Evolutionary conservation across 345 rosid species (phyloP).

Genomic region (Rhodomyrtus tomentosa): DNA sequence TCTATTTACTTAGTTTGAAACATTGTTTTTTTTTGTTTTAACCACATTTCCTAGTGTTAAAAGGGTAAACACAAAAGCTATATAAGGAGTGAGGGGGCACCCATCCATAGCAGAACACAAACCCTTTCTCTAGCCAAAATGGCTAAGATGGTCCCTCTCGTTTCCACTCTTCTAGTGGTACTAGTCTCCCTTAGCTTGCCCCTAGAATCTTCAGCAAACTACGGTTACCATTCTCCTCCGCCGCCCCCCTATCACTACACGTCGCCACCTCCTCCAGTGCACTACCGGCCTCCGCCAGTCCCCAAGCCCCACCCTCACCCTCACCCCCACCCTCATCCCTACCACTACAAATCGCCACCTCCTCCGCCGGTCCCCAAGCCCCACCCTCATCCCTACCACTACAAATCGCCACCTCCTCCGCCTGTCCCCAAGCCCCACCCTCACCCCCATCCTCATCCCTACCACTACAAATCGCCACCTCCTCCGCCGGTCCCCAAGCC

Average conservation of each 20-base stretch:
- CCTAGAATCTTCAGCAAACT: slow-evolving; percentile 20
- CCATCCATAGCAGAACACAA: slow-evolving; percentile 14
- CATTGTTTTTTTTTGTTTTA: neutral
- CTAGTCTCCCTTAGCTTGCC: slow-evolving; percentile 36
- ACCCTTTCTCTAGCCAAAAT: neutral
- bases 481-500: neutral
- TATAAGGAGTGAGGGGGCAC: slow-evolving; percentile 33
- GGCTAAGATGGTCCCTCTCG: slow-evolving; percentile 30
- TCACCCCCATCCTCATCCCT: neutral
- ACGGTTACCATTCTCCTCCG: slow-evolving; percentile 12
- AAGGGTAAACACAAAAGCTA: slow-evolving; percentile 23
- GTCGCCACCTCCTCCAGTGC: slow-evolving; percentile 17
- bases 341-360: neutral
- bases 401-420: slow-evolving; percentile 26
- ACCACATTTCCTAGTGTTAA: neutral
- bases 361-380: neutral
- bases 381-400: slow-evolving; percentile 6
- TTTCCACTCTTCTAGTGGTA: slow-evolving; percentile 31
- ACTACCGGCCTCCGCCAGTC: neutral
- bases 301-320: neutral
- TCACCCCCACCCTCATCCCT: too few species aligned
- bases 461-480: slow-evolving; percentile 10
- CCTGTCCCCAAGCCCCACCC: neutral
- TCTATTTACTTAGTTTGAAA: neutral
- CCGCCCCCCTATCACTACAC: neutral